A percentile compares a stretch with the other conserved stretches of the same genome.
These are phyloP conservation scores for Tubosaeta sp. DNA, from an alignment of 768 basidiomycete genomes.

Conservation along the genomic window DNA sequence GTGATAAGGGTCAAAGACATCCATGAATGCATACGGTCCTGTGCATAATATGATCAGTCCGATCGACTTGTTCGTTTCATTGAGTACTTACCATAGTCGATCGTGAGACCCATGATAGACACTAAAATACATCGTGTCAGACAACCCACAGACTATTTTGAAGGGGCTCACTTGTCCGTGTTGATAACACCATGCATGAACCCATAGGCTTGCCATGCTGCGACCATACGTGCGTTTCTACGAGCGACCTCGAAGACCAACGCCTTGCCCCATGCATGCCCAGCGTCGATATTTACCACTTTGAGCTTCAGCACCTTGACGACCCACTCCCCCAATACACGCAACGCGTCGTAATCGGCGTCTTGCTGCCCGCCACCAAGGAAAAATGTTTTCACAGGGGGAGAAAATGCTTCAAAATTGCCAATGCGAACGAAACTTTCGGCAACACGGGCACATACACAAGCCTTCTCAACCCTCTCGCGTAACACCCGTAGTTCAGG, in stretches of 20 bases:
- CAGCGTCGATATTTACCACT: conserved; percentile 36
- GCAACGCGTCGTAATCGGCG: conserved; percentile 69
- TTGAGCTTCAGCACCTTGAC: conserved; percentile 51
- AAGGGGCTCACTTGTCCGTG: conserved; percentile 77
- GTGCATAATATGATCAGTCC: conserved; percentile 2
- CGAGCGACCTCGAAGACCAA: conserved; percentile 75
- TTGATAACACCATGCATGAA: conserved; percentile 98
- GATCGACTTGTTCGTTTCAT: not conserved
- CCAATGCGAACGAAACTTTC: conserved; percentile 93
- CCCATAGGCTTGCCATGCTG: conserved; percentile 92
- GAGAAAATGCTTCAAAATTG: conserved; percentile 81
- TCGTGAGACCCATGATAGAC: conserved; percentile 70
- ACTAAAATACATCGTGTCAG: conserved; percentile 33
- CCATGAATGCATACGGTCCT: conserved; percentile 96
- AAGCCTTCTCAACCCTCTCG: conserved; percentile 69
- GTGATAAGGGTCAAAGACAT: conserved; percentile 78
- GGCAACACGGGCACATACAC: conserved; percentile 75
- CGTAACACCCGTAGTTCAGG: conserved; percentile 71
- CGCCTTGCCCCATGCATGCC: conserved; percentile 63
- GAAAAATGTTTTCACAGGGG: conserved; percentile 57
- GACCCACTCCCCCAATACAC: conserved; percentile 75
- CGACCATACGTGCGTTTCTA: conserved; percentile 90
- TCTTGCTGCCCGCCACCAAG: conserved; percentile 76
- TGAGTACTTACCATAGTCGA: conserved; percentile 57
- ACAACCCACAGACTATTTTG: not conserved